Percentiles rank a stretch among this genome's conserved stretches.
Evolutionary conservation across 768 basidiomycete genomes (phyloP).

Genomic region (Mycena metata): DNA sequence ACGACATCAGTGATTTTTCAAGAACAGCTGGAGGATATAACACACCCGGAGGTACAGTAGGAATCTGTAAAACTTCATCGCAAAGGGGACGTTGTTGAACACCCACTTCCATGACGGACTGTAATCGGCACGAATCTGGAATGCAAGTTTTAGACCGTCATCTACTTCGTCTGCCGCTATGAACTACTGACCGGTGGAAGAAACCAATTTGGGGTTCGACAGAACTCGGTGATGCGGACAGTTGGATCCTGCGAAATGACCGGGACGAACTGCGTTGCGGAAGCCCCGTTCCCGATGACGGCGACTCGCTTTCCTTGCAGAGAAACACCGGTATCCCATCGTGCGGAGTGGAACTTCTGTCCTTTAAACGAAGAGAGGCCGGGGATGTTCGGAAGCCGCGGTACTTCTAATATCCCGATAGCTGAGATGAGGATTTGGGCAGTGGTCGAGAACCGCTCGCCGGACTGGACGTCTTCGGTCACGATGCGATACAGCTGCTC

Average conservation of each 20-base stretch:
- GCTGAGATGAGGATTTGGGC: conserved; percentile 69
- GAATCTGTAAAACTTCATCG: conserved; percentile 49
- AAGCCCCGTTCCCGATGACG: conserved; percentile 73
- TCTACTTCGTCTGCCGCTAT: background rate
- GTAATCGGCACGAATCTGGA: conserved; percentile 46
- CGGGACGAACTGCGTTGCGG: conserved; percentile 71
- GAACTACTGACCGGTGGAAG: conserved; percentile 60
- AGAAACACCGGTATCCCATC: conserved; percentile 58
- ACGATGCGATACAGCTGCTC: conserved; percentile 48
- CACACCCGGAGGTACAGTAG: conserved; percentile 35
- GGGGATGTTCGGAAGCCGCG: conserved; percentile 52
- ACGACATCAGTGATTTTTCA: background rate
- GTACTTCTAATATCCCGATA: conserved; percentile 62
- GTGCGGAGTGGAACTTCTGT: conserved; percentile 64
- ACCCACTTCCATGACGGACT: conserved; percentile 52
- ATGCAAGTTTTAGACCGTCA: too few species aligned
- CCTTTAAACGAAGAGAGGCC: conserved; percentile 61
- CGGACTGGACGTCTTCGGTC: conserved; percentile 48
- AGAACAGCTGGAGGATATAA: background rate
- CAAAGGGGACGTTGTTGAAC: conserved; percentile 57
- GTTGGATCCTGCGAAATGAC: conserved; percentile 64
- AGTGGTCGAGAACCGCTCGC: conserved; percentile 43
- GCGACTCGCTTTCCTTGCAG: conserved; percentile 64
- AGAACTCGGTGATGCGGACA: conserved; percentile 70
- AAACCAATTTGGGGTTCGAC: conserved; percentile 72